Percentiles rank a stretch among this genome's conserved stretches.
phyloP scores from a whole-genome alignment of 2,329 filamentous ascomycete species.

The Alternaria sp. region DNA sequence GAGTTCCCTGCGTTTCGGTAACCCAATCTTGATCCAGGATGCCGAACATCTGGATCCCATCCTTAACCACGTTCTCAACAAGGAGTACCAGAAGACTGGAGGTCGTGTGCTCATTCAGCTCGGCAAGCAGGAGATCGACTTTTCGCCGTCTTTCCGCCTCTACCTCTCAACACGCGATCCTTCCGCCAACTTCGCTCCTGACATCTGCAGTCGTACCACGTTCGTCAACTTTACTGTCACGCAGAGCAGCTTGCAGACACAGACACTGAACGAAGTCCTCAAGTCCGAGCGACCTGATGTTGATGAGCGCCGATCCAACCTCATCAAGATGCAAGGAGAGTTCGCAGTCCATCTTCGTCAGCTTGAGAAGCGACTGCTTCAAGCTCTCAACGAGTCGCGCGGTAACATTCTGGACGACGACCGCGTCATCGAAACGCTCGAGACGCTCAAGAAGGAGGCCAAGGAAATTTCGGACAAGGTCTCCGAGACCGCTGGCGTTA shows the following conservation, averaged over 20 bases:
- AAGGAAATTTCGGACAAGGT: slow-evolving; percentile 97
- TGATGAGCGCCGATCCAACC: slow-evolving; percentile 92
- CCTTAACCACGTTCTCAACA: slow-evolving; percentile 97
- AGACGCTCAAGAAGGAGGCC: slow-evolving; percentile 97
- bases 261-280: slow-evolving; percentile 95
- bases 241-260: slow-evolving; percentile 96
- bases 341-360: slow-evolving; percentile 98
- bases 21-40: slow-evolving; percentile 97
- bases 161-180: slow-evolving; percentile 96
- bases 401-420: slow-evolving; percentile 99
- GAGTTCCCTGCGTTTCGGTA: slow-evolving; percentile 95
- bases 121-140: slow-evolving; percentile 98
- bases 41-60: slow-evolving; percentile 97
- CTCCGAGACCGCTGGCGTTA: slow-evolving; percentile 93
- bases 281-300: slow-evolving; percentile 98
- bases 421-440: slow-evolving; percentile 95
- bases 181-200: slow-evolving; percentile 91
- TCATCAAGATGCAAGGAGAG: slow-evolving; percentile 98
- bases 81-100: slow-evolving; percentile 98
- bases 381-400: slow-evolving; percentile 94
- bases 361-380: slow-evolving; percentile 89
- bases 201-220: slow-evolving; percentile 96
- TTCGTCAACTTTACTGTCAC: slow-evolving; percentile 99
- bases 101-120: slow-evolving; percentile 98
- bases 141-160: slow-evolving; percentile 93